These are phyloP conservation scores for Pythium chondricola DNA, from an alignment of 352 stramenopile species.

Conservation along the genomic window DNA sequence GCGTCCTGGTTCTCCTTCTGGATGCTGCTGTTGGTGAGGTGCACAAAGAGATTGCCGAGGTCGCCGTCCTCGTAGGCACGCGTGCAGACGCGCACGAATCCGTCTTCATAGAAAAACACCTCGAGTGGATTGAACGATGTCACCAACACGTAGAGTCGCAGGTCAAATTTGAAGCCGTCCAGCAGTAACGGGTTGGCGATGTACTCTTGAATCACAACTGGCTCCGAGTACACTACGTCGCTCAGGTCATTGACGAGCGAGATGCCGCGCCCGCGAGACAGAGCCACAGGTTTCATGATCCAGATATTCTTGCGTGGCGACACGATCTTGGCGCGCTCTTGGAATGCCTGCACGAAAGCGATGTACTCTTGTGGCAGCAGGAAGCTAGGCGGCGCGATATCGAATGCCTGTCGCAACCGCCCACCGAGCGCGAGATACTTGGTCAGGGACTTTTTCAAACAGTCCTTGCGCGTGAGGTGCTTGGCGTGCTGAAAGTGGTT, in stretches of 20 bases:
- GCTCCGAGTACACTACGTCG: conserved; percentile 85
- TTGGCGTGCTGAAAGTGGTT: conserved; percentile 92
- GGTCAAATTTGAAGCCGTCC: conserved; percentile 89
- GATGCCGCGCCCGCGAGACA: conserved; percentile 91
- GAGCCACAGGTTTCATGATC: conserved; percentile 93
- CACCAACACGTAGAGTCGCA: conserved; percentile 92
- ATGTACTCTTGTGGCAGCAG: conserved; percentile 91
- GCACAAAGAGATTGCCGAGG: conserved; percentile 84
- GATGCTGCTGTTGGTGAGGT: conserved; percentile 94
- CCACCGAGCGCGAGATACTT: conserved; percentile 52
- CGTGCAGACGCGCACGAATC: conserved; percentile 89
- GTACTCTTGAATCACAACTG: conserved; percentile 89
- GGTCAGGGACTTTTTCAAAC: conserved; percentile 85
- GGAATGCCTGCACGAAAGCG: conserved; percentile 83
- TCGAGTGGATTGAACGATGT: conserved; percentile 92
- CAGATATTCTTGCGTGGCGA: conserved; percentile 74
- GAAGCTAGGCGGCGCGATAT: conserved; percentile 92
- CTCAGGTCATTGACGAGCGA: conserved; percentile 85
- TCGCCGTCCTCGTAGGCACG: conserved; percentile 68
- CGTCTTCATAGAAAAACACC: conserved; percentile 92
- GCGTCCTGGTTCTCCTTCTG: conserved; percentile 80
- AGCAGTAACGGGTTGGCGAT: conserved; percentile 83
- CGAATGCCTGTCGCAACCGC: conserved; percentile 58
- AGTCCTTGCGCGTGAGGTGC: conserved; percentile 91
- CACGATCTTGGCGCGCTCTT: conserved; percentile 32